Base-by-base conservation (phyloP, 495 filamentous ascomycete genomes). In the Aspergillus sparsus region DNA sequence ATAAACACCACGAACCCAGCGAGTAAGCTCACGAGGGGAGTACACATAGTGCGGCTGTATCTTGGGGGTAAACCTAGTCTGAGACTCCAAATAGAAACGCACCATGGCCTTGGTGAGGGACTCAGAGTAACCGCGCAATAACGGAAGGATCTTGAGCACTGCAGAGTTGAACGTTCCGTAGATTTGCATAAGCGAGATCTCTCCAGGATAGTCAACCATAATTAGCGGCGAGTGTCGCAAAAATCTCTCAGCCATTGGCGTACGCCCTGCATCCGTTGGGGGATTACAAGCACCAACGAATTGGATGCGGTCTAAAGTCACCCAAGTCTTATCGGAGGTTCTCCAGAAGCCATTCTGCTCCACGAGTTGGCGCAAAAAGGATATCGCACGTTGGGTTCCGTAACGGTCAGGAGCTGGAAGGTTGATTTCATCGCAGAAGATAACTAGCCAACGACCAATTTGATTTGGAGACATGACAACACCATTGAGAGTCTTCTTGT, bases 341-440 rank as follows among this genome's bases (percentile, higher is more conserved):
- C 94, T 84, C 94, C 94, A 99, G 83, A 98, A 99, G 9, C 94
- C 94, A 73, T 98, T 97, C 71, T 98, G 95, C 71, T 99, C 94
- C 45, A 99, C 91, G 57, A 99, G 83, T 69, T 99, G 94, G 54
- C 94, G 86, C 62, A 99, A 78, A 83, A 99, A 98, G 18, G 94
- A 93, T 55, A 98, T 98, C 18, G 92, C 94, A 54, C 94, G 86
- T 73, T 98, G 94, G 2, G 95, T 99, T 47, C 92, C 94, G 70
- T 99, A 99, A 61, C 91, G 93, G 79, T 99, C 94, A 31, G 93
- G 94, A 16, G 94, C 93, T n/a, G 94, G 94, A 73, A 99, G 79
- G 74, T 99, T 99, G 76, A 99, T 97, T 72, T 99, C 94, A 68
- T 99, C 94, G 70, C 94, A 99, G 82, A 99, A 99, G 47, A 99